phyloP scores from a whole-genome alignment of 2,329 filamentous ascomycete genomes.

The Exophiala mesophila region DNA sequence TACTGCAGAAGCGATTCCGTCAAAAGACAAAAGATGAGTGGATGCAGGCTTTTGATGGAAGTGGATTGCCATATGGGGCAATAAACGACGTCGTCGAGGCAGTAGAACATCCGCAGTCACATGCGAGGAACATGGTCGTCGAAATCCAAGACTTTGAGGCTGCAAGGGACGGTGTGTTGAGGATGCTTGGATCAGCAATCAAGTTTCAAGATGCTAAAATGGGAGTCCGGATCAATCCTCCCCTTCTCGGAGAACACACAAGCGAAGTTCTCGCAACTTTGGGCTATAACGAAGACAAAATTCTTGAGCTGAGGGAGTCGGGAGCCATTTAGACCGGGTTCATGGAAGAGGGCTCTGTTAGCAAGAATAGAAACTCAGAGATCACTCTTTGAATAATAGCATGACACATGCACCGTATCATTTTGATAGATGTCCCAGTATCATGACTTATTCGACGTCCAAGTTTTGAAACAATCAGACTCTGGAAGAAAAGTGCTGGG shows the following conservation, averaged over 20 bases:
- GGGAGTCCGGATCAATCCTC: conserved; percentile 20
- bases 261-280: conserved; percentile 18
- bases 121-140: conserved; percentile 23
- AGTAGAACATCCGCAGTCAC: conserved; percentile 21
- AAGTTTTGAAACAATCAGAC: too few relatives aligned
- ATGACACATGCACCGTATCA: too few relatives aligned
- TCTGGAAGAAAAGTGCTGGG: too few relatives aligned
- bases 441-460: too few relatives aligned
- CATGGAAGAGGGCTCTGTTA: background rate
- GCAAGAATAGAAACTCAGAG: background rate
- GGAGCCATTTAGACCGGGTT: conserved; percentile 10
- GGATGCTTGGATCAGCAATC: conserved; percentile 22
- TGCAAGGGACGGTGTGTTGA: conserved; percentile 22
- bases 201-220: conserved; percentile 21
- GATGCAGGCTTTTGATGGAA: conserved; percentile 21
- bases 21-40: conserved; percentile 22
- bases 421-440: too few relatives aligned
- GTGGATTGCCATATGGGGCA: conserved; percentile 24
- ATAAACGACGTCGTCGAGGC: conserved; percentile 26
- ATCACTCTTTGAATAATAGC: too few relatives aligned
- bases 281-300: conserved; percentile 18
- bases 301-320: conserved; percentile 23
- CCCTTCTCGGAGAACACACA: conserved; percentile 24
- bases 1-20: conserved; percentile 17
- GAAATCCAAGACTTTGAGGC: conserved; percentile 21